phyloP scores from a whole-genome alignment of 2,329 filamentous ascomycete genomes.

The Zelopaecilomyces penicillatus region DNA sequence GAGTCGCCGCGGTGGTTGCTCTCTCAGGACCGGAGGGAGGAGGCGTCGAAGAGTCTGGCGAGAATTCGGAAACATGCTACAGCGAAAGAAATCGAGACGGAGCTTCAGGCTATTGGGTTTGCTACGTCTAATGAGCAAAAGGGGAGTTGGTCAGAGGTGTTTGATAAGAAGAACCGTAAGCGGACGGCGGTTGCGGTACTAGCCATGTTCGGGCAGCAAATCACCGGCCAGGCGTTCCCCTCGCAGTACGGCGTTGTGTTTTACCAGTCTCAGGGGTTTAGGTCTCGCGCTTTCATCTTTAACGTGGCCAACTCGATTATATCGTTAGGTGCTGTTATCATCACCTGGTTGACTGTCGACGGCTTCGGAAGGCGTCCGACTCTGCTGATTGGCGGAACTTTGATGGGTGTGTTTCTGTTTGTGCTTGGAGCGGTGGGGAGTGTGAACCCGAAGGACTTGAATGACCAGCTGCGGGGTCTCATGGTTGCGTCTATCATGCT shows the following conservation, averaged over 20 bases:
- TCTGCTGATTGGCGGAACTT: slow-evolving; percentile 15
- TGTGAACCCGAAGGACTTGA: slow-evolving; percentile 7
- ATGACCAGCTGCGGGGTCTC: slow-evolving; percentile 1
- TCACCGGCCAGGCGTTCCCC: slow-evolving; percentile 23
- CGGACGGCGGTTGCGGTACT: slow-evolving; percentile 18
- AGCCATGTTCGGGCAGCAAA: slow-evolving; percentile 24
- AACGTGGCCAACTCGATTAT: slow-evolving; percentile 14
- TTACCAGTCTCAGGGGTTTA: slow-evolving; percentile 20
- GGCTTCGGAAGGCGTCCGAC: slow-evolving; percentile 17
- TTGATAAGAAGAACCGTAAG: slow-evolving; percentile 13
- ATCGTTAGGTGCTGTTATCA: slow-evolving; percentile 9
- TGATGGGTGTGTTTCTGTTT: slow-evolving; percentile 17
- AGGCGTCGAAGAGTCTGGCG: slow-evolving; percentile 24
- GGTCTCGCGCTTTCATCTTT: slow-evolving; percentile 16
- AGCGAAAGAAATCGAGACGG: slow-evolving; percentile 17
- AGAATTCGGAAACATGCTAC: slow-evolving; percentile 21
- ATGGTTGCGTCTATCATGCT: slow-evolving; percentile 20
- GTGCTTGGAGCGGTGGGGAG: slow-evolving; percentile 14
- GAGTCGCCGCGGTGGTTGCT: slow-evolving; percentile 38
- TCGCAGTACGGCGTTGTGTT: slow-evolving; percentile 23
- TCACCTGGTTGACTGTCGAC: slow-evolving; percentile 19
- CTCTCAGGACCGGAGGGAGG: slow-evolving; percentile 26
- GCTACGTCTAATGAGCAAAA: slow-evolving; percentile 13
- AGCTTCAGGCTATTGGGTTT: slow-evolving; percentile 14
- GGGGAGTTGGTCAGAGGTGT: slow-evolving; percentile 17